Conservation (phyloP, 2,329 filamentous ascomycete genomes). For the Incumbomyces delicatus region DNA sequence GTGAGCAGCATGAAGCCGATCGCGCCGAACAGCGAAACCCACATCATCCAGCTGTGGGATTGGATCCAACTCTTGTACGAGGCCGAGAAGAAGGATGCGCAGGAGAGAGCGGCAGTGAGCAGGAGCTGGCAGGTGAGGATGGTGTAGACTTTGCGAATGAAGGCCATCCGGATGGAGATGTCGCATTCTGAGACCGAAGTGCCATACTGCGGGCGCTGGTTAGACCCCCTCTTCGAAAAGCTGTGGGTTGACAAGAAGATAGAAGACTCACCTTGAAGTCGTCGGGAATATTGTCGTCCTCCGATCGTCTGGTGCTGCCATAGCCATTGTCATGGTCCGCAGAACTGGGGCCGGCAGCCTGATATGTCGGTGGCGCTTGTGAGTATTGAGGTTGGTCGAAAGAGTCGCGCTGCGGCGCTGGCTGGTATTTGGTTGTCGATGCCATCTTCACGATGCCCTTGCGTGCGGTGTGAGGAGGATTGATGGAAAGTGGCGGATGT, state of each 20-base stretch:
- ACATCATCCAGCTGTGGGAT: conserved; percentile 71
- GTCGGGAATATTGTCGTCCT: conserved; percentile 86
- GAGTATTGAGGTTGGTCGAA: conserved; percentile 62
- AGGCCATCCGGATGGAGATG: conserved; percentile 92
- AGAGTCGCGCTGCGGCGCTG: conserved; percentile 77
- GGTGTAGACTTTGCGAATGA: conserved; percentile 93
- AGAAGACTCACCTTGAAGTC: conserved; percentile 72
- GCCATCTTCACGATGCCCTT: conserved; percentile 10
- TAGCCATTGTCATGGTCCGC: conserved; percentile 49
- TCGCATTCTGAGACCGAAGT: conserved; percentile 88
- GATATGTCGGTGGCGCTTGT: conserved; percentile 76
- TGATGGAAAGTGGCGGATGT: background rate
- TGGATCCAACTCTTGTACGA: conserved; percentile 83
- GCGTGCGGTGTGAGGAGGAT: background rate
- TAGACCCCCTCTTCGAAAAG: background rate
- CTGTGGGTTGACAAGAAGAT: no score
- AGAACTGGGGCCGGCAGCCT: conserved; percentile 45
- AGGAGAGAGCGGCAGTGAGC: conserved; percentile 68
- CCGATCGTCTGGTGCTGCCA: conserved; percentile 54
- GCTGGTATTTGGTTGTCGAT: conserved; percentile 60
- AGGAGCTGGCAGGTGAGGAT: conserved; percentile 94
- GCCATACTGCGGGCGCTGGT: conserved; percentile 56
- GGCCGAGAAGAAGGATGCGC: conserved; percentile 73
- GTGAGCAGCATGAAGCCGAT: conserved; percentile 79
- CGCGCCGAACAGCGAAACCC: conserved; percentile 72